phyloP scores from a whole-genome alignment of 495 filamentous ascomycete species.

The Rusavskia elegans region DNA sequence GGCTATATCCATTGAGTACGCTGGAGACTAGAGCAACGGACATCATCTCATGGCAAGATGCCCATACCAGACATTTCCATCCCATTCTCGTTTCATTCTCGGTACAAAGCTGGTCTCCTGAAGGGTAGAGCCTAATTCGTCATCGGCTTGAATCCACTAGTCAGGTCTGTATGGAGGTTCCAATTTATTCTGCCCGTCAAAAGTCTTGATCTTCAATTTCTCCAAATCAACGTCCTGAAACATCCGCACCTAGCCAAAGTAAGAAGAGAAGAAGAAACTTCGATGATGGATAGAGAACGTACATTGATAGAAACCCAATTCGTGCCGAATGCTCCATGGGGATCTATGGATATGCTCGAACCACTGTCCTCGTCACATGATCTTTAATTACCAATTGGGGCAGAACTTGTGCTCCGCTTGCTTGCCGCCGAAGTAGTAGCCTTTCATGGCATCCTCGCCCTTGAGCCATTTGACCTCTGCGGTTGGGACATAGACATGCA shows the following conservation, averaged over 20 bases:
- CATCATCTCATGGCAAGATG: too few relatives aligned
- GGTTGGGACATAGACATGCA: conserved; percentile 21
- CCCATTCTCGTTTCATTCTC: too few relatives aligned
- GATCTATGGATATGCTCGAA: conserved; percentile 19
- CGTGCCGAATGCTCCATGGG: conserved; percentile 6
- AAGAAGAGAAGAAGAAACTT: not conserved
- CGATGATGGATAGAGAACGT: not conserved
- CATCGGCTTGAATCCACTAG: not conserved
- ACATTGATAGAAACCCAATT: conserved; percentile 21
- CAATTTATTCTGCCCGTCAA: conserved; percentile 16
- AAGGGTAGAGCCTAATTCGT: too few relatives aligned
- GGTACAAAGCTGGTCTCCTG: too few relatives aligned
- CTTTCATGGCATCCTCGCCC: conserved; percentile 13
- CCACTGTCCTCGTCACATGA: conserved; percentile 11
- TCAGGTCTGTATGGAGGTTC: conserved; percentile 12
- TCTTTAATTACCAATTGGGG: conserved; percentile 7
- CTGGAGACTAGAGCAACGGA: too few relatives aligned
- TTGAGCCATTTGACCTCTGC: conserved; percentile 15
- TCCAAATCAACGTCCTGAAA: conserved; percentile 19
- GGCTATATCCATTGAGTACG: too few relatives aligned
- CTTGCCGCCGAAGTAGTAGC: conserved; percentile 23
- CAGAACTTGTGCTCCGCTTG: conserved; percentile 26
- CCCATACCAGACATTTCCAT: too few relatives aligned
- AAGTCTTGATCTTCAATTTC: conserved; percentile 13
- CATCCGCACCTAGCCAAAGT: conserved; percentile 16